Base-by-base conservation (phyloP, 306 rosid genomes). In the Prunus mira region DNA sequence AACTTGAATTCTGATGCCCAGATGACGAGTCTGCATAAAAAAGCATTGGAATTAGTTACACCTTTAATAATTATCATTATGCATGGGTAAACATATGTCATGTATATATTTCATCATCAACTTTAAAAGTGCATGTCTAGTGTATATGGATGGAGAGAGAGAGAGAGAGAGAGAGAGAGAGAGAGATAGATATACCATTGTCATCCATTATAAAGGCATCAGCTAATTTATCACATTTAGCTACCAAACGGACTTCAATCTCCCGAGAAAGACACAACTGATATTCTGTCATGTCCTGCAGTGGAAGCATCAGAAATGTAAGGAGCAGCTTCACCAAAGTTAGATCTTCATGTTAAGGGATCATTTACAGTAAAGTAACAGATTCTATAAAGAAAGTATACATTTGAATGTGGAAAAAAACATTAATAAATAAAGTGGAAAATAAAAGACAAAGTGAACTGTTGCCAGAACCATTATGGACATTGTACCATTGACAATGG, bases 281-380 rank as follows among this genome's bases (percentile, higher is more conserved):
- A 79, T 91, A 96, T 85, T 92, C 98, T 25, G 90, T 75, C 91
- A 87, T 88, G 85, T 96, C 98, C 99, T 96, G 63, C 76, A 81
- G 66, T 63, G 12, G 57, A 54, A 57, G 14, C 74, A 79, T 47
- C 54, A 76, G 30, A 63, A 51, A 71, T 65, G 67, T 52, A 45
- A 25, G 45, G 65, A 34, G 17, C 45, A 25, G 56, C 58, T 51
- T 70, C 49, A 67, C 74, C 65, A 82, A 69, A 68, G 47, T 45
- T 75, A 64, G 41, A 65, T 57, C 57, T 27, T 70, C 14, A 70
- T 51, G 74, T 62, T 22, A 76, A 55, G 30, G 55, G 20, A 77
- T 22, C 19, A 73, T 17, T 25, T 62, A 61, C 46, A 38, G 14
- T 69, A 18, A 45, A 25, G 28, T 49, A 9, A n/a, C 13, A 30